Evolutionary conservation across 495 filamentous ascomycete genomes (phyloP).

Genomic region (Penicillium manginii): DNA sequence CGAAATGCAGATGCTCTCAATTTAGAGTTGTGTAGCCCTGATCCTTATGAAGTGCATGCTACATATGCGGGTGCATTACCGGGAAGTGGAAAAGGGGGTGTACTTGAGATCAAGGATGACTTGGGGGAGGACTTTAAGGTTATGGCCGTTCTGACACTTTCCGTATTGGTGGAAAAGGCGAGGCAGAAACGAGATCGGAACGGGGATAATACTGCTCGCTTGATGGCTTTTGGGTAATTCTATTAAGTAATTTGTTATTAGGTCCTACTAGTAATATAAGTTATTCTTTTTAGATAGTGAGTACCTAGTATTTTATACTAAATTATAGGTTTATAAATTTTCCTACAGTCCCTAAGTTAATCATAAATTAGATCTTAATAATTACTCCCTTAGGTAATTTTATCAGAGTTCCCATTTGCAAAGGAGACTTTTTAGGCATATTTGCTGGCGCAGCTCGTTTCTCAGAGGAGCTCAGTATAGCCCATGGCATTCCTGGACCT

Average conservation of each 20-base stretch:
- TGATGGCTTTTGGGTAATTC: not conserved
- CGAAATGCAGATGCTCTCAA: not conserved
- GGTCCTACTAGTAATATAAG: too few relatives aligned
- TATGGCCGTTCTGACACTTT: not conserved
- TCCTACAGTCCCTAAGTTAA: too few relatives aligned
- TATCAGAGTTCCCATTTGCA: not conserved
- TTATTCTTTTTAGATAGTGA: too few relatives aligned
- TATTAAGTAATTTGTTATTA: too few relatives aligned
- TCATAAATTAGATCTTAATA: too few relatives aligned
- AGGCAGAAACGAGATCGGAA: not conserved
- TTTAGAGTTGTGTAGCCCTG: not conserved
- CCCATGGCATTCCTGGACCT: not conserved
- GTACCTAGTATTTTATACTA: too few relatives aligned
- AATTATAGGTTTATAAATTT: too few relatives aligned
- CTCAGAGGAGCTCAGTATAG: not conserved
- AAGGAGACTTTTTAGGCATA: not conserved
- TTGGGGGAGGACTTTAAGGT: not conserved
- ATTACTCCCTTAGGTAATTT: too few relatives aligned
- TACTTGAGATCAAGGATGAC: not conserved
- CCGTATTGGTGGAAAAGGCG: slow-evolving; percentile 3
- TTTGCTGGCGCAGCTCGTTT: not conserved
- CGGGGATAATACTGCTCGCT: not conserved
- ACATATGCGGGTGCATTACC: slow-evolving; percentile 1
- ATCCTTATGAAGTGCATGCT: slow-evolving; percentile 1
- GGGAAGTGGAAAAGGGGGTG: not conserved